A percentile compares a stretch with the other conserved stretches of the same genome.
Conservation (phyloP, 371 early-diverging fungal genomes). For the Mucor racemosus region DNA sequence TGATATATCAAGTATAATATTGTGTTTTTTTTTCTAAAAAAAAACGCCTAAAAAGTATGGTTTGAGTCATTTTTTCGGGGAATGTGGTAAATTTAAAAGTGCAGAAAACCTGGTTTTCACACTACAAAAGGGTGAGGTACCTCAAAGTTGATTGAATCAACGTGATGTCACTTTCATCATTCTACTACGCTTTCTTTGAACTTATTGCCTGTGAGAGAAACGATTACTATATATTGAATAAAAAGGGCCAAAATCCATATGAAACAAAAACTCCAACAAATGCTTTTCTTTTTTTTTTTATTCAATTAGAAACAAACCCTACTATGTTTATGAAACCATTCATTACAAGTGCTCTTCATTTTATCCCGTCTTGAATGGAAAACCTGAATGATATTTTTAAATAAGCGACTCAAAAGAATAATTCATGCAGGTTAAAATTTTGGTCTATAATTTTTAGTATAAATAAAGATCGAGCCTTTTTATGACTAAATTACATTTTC, state of each 20-base stretch:
- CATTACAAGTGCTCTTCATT: neutral
- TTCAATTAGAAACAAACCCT: no score
- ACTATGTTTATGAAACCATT: neutral
- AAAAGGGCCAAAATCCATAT: neutral
- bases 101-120: no score
- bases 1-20: no score
- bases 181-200: no score
- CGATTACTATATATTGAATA: neutral
- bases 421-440: neutral
- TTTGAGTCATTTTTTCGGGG: no score
- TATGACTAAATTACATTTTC: neutral
- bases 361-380: neutral
- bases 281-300: no score
- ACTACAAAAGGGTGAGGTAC: neutral
- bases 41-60: no score
- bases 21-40: no score
- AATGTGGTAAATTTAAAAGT: no score
- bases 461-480: neutral
- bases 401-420: neutral
- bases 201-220: no score
- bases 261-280: neutral
- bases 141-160: neutral
- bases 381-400: neutral
- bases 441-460: neutral
- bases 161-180: neutral